These are phyloP conservation scores for Pseudopyrenochaeta lycopersici DNA, from an alignment of 2,329 filamentous ascomycete genomes.

Conservation along the genomic window DNA sequence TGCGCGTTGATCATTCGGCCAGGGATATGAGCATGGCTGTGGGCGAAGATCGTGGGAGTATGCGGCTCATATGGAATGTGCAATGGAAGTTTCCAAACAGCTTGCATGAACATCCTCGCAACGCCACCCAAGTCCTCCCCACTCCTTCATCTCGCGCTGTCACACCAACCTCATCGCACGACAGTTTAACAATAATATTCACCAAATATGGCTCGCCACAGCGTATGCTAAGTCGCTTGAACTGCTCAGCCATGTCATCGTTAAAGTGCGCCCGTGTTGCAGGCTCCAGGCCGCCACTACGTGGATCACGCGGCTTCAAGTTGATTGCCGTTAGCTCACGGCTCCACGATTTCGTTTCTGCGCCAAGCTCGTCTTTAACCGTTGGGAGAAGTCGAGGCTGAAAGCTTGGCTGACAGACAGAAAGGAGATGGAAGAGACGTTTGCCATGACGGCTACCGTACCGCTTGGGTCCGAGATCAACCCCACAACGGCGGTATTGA, in stretches of 20 bases:
- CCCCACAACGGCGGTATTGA: slow-evolving; percentile 34
- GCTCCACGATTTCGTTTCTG: slow-evolving; percentile 13
- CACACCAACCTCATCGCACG: slow-evolving; percentile 1
- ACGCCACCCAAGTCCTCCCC: slow-evolving; percentile 2
- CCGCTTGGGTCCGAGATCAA: slow-evolving; percentile 12
- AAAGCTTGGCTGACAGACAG: slow-evolving; percentile 22
- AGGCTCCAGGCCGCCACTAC: slow-evolving; percentile 10
- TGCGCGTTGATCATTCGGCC: not conserved
- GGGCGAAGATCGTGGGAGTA: slow-evolving; percentile 7
- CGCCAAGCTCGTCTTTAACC: slow-evolving; percentile 29
- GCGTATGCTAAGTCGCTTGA: slow-evolving; percentile 6
- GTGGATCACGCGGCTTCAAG: slow-evolving; percentile 12
- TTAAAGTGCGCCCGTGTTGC: slow-evolving; percentile 2
- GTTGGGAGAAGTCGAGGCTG: slow-evolving; percentile 20
- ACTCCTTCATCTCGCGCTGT: slow-evolving; percentile 14
- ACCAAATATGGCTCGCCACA: not conserved
- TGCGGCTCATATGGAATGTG: slow-evolving; percentile 8
- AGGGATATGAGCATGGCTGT: not conserved
- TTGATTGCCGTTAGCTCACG: slow-evolving; percentile 14
- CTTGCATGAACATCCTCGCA: slow-evolving; percentile 9
- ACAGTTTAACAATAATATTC: not conserved
- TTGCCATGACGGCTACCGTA: slow-evolving; percentile 15
- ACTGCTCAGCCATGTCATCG: slow-evolving; percentile 4
- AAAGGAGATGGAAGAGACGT: slow-evolving; percentile 11
- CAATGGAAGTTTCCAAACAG: slow-evolving; percentile 5